Evolutionary conservation across 2,329 filamentous ascomycete genomes (phyloP).

Genomic region (Pyrenochaeta sp.): DNA sequence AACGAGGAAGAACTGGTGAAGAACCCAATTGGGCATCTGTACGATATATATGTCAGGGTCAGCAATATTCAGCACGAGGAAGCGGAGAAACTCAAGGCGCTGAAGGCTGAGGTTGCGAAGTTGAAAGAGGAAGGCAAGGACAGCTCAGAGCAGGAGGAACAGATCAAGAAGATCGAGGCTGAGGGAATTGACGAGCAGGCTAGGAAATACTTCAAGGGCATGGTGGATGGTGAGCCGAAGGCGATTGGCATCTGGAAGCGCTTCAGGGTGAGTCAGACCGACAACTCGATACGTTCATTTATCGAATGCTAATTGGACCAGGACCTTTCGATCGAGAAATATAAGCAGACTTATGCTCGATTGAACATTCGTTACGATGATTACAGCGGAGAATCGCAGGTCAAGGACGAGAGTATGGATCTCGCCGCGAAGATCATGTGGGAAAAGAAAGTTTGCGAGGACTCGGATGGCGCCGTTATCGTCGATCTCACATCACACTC

Average conservation of each 20-base stretch:
- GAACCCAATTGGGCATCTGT: slow-evolving; percentile 84
- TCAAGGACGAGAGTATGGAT: slow-evolving; percentile 69
- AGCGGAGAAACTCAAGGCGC: slow-evolving; percentile 69
- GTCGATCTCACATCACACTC: slow-evolving; percentile 75
- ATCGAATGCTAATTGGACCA: slow-evolving; percentile 15
- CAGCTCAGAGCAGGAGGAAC: slow-evolving; percentile 51
- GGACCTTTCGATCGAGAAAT: slow-evolving; percentile 70
- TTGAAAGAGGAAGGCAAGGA: slow-evolving; percentile 54
- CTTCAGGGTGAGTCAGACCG: slow-evolving; percentile 57
- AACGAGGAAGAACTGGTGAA: slow-evolving; percentile 73
- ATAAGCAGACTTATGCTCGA: slow-evolving; percentile 69
- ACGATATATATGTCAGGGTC: slow-evolving; percentile 82
- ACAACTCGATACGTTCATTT: neutral
- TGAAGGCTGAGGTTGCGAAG: slow-evolving; percentile 55
- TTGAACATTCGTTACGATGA: slow-evolving; percentile 72
- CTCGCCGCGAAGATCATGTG: slow-evolving; percentile 67
- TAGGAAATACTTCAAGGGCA: slow-evolving; percentile 73
- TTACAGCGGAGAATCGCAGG: slow-evolving; percentile 74
- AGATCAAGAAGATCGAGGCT: slow-evolving; percentile 51
- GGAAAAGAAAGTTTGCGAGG: slow-evolving; percentile 68
- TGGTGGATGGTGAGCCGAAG: slow-evolving; percentile 68
- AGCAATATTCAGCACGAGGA: slow-evolving; percentile 69
- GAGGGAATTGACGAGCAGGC: slow-evolving; percentile 72
- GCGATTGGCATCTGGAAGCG: slow-evolving; percentile 69
- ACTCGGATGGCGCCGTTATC: slow-evolving; percentile 71